Conservation (phyloP, 352 stramenopile species). For the Phytopythium mirpurense region DNA sequence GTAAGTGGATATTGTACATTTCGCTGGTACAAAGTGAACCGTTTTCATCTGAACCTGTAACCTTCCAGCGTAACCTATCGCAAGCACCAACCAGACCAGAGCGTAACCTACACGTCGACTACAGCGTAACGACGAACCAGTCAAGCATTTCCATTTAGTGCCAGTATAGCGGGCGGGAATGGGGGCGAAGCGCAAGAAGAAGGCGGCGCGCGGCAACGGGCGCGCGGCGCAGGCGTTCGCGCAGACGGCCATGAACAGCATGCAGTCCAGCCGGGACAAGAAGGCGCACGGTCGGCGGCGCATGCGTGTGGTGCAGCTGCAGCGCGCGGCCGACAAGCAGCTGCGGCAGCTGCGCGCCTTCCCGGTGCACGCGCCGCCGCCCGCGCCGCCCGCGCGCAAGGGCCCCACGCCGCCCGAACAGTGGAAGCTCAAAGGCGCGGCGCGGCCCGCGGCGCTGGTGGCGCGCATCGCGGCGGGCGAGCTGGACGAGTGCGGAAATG, state of each 20-base stretch:
- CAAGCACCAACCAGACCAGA: too few species aligned
- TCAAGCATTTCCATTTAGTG: not conserved
- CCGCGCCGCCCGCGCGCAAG: constrained; percentile 37
- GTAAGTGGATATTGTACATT: too few species aligned
- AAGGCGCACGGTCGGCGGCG: constrained; percentile 59
- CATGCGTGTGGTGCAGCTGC: constrained; percentile 78
- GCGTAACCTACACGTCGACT: too few species aligned
- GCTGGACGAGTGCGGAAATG: constrained; percentile 68
- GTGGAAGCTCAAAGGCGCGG: constrained; percentile 80
- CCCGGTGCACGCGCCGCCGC: constrained; percentile 31
- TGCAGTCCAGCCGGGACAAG: constrained; percentile 58
- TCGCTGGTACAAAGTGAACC: too few species aligned
- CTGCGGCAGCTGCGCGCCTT: constrained; percentile 58
- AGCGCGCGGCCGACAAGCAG: constrained; percentile 68
- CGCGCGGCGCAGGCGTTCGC: constrained; percentile 59
- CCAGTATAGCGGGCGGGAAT: constrained; percentile 7
- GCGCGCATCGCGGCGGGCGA: constrained; percentile 77
- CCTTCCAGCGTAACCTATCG: too few species aligned
- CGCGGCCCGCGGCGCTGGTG: constrained; percentile 58
- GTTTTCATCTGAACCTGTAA: too few species aligned
- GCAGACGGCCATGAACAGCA: constrained; percentile 48
- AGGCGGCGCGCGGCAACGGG: constrained; percentile 36
- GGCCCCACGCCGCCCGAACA: constrained; percentile 51
- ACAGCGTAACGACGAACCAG: too few species aligned
- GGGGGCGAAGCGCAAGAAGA: constrained; percentile 59